Evolutionary conservation across 371 early-diverging fungal species (phyloP).

Genomic region (Chytridium lagenaria): DNA sequence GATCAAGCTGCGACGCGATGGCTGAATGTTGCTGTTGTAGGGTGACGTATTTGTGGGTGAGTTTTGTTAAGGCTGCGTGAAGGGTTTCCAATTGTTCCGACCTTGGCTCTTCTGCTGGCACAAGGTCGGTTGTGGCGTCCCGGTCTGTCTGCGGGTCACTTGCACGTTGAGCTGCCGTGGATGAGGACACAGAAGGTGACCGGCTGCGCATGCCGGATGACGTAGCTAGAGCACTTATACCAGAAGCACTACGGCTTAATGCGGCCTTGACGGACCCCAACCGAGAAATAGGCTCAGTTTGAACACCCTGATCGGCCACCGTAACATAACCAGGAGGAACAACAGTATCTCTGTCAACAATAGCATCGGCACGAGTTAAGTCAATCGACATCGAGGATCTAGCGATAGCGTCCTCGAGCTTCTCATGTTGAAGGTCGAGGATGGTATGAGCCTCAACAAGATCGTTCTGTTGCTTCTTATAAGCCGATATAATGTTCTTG

Average conservation of each 20-base stretch:
- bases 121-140: too few relatives aligned
- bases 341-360: background rate
- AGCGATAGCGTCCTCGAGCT: constrained; percentile 31
- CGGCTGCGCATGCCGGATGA: too few relatives aligned
- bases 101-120: too few relatives aligned
- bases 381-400: constrained; percentile 14
- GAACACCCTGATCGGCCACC: background rate
- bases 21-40: constrained; percentile 27
- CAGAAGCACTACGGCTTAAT: background rate
- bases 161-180: too few relatives aligned
- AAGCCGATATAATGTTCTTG: constrained; percentile 19
- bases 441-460: constrained; percentile 26
- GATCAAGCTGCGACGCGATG: constrained; percentile 27
- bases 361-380: background rate
- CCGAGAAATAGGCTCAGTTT: constrained; percentile 2
- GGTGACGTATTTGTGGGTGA: constrained; percentile 24
- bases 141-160: too few relatives aligned
- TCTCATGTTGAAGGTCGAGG: constrained; percentile 37
- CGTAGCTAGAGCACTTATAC: background rate
- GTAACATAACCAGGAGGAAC: too few relatives aligned
- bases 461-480: background rate
- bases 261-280: too few relatives aligned
- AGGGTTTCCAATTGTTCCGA: constrained; percentile 26
- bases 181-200: too few relatives aligned
- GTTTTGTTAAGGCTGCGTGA: constrained; percentile 31